A percentile compares a stretch with the other conserved stretches of the same genome.
phyloP scores from a whole-genome alignment of 441 rosid genomes.

The Omphalea diandra region DNA sequence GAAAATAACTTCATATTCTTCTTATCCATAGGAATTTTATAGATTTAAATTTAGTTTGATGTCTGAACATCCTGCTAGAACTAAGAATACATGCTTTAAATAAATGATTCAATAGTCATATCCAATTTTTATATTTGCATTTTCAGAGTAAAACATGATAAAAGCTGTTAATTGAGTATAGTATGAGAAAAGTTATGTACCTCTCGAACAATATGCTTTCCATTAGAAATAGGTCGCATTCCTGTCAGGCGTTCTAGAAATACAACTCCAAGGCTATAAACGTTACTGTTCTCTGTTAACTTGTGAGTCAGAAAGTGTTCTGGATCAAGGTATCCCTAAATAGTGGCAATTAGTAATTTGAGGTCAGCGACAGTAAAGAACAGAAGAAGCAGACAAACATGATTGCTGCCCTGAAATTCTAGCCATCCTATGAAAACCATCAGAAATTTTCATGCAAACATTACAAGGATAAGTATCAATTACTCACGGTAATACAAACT shows the following conservation, averaged over 20 bases:
- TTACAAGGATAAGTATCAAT: too few species aligned
- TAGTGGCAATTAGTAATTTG: background rate
- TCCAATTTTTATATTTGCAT: background rate
- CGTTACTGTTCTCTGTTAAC: constrained; percentile 92
- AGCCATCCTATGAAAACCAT: constrained; percentile 12
- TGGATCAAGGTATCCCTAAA: constrained; percentile 93
- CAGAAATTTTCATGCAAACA: background rate
- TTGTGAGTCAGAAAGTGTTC: constrained; percentile 82
- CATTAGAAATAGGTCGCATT: constrained; percentile 82
- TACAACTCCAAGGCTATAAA: constrained; percentile 89
- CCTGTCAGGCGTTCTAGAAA: constrained; percentile 86
- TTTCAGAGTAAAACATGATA: background rate
- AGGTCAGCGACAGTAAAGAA: too few species aligned
- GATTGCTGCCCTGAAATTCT: constrained; percentile 34
- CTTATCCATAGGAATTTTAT: too few species aligned
- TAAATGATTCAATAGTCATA: background rate
- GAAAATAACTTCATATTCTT: background rate
- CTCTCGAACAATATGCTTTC: constrained; percentile 87
- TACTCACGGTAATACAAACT: constrained; percentile 25
- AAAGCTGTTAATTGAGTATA: too few species aligned
- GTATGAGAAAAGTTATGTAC: constrained; percentile 29
- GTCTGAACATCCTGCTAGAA: background rate
- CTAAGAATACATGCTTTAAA: background rate
- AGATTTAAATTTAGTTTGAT: background rate
- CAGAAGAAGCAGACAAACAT: background rate